Base-by-base conservation (phyloP, 2,329 filamentous ascomycete genomes). In the Clathrospora elynae region DNA sequence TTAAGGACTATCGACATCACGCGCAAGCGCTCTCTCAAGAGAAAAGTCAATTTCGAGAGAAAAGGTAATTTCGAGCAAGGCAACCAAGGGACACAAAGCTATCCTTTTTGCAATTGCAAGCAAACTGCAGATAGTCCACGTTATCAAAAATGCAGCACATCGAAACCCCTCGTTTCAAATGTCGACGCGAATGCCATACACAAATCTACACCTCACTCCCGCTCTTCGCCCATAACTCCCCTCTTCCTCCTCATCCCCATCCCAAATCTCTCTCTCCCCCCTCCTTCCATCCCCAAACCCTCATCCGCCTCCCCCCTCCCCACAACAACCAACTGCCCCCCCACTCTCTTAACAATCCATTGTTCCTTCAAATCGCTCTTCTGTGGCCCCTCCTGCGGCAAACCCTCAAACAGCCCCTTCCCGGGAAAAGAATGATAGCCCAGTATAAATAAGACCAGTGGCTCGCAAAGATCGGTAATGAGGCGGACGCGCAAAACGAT, bases 391-490 rank as follows among this genome's bases (percentile, higher is more conserved):
- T 46, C 35, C n/a, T 33, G 31, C n/a, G 42, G 28, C 7, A 35
- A n/a, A 0, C 40, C 39, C 3, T 14, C 11, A 1, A 47, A 47
- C 1, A 47, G 3, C 0, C 32, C 25, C 3, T 47, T 34, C 2
- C 7, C 3, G 1, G 34, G 44, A 3, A 35, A 34, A 9, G 28
- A 35, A 29, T 46, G 46, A 6, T 49, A 45, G 5, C 46, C 46
- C 1, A 49, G 35, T 0, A 49, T 31, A 22, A 49, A 49, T 0
- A 49, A n/a, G 0, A 45, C 35, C 3, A 49, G 42, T 3, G 41
- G 46, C 20, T 49, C 46, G 29, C 46, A 45, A 1, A 49, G 3
- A 12, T 49, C 46, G n/a, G 46, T 44, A 10, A 49, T 29, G 11
- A 49, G 42, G 13, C 26, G 17, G 13, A 49, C 23, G 13, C 46